Conservation (phyloP, 2,329 filamentous ascomycete genomes). For the Fusarium sarcochroum region DNA sequence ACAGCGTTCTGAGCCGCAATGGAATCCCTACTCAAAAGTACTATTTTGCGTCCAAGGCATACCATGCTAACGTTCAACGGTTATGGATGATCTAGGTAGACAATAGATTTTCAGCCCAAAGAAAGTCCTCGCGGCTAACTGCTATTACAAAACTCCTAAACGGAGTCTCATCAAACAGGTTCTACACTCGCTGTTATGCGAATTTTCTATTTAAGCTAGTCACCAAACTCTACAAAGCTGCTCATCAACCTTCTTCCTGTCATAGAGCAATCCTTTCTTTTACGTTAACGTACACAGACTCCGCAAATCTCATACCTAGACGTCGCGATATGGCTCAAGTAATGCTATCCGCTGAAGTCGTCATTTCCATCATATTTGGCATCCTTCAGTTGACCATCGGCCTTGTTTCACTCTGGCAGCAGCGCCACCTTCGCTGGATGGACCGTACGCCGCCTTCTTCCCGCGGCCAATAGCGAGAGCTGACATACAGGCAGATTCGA, state of each 20-base stretch:
- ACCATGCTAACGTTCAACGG: not conserved
- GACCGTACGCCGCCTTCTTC: not conserved
- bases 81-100: no score
- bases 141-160: slow-evolving; percentile 1
- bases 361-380: not conserved
- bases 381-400: not conserved
- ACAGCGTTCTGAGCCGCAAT: no score
- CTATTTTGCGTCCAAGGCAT: not conserved
- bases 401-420: not conserved
- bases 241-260: not conserved
- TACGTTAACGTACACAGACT: not conserved
- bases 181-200: not conserved
- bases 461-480: accelerated
- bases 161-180: not conserved
- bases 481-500: not conserved
- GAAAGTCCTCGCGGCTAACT: not conserved
- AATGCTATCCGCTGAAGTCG: not conserved
- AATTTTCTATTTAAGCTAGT: not conserved
- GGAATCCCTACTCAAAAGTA: not conserved
- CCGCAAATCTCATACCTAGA: not conserved
- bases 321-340: not conserved
- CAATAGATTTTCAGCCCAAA: not conserved
- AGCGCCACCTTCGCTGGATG: not conserved
- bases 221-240: not conserved
- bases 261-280: no score